Percentiles rank a stretch among this genome's conserved stretches.
These are phyloP conservation scores for Penicillium oxalicum DNA, from an alignment of 2,329 filamentous ascomycete genomes.

Conservation along the genomic window DNA sequence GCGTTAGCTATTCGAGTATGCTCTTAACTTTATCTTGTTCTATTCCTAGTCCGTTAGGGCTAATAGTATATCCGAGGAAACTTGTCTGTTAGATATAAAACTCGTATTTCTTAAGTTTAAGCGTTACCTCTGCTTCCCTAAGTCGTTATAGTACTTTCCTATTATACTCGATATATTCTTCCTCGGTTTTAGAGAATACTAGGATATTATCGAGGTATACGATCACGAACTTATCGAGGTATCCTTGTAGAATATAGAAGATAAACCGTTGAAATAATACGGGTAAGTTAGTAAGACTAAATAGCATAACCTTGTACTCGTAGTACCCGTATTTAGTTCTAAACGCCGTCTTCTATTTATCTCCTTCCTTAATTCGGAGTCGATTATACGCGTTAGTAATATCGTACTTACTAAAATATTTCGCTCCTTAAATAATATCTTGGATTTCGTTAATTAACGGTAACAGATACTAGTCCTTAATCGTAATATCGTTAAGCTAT, in stretches of 20 bases:
- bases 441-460: constrained; percentile 4
- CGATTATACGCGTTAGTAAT: constrained; percentile 4
- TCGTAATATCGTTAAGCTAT: constrained; percentile 5
- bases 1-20: no score
- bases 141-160: neutral
- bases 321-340: neutral
- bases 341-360: neutral
- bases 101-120: neutral
- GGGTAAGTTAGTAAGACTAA: neutral
- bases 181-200: neutral
- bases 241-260: neutral
- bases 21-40: no score
- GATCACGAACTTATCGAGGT: neutral
- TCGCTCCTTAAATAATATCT: neutral
- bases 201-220: constrained; percentile 2
- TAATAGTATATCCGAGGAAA: no score
- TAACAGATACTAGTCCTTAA: constrained; percentile 2
- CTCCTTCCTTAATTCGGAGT: neutral
- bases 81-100: no score
- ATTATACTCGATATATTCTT: neutral
- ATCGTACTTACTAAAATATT: constrained; percentile 2
- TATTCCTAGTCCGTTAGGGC: no score
- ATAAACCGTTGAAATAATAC: neutral
- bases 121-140: neutral
- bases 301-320: neutral